Conservation (phyloP, 169 alveolate species). For the Cryptosporidium muris region DNA sequence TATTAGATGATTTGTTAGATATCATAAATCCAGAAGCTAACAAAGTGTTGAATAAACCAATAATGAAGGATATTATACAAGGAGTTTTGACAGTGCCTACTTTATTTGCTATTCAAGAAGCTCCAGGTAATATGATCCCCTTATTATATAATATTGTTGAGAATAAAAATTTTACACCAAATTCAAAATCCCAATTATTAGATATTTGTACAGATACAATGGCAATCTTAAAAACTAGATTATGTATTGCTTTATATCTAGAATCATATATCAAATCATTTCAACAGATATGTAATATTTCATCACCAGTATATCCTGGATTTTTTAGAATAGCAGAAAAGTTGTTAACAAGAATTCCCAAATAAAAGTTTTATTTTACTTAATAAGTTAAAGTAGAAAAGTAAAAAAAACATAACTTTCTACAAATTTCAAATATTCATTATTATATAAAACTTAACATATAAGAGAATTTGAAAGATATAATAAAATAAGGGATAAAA, state of each 20-base stretch:
- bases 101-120: not conserved
- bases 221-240: not conserved
- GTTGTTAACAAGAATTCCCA: not conserved
- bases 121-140: not conserved
- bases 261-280: not conserved
- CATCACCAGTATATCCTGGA: not conserved
- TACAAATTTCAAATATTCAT: too few relatives aligned
- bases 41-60: not conserved
- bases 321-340: not conserved
- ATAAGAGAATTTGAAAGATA: too few relatives aligned
- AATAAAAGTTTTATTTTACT: too few relatives aligned
- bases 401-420: too few relatives aligned
- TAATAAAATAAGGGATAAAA: too few relatives aligned
- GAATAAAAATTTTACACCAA: not conserved
- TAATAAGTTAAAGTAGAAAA: too few relatives aligned
- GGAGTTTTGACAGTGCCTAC: slow-evolving; percentile 21
- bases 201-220: not conserved
- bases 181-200: not conserved
- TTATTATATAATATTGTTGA: not conserved
- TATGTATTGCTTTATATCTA: slow-evolving; percentile 1
- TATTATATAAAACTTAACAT: too few relatives aligned
- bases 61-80: slow-evolving; percentile 5
- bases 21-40: not conserved
- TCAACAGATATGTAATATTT: not conserved
- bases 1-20: slow-evolving; percentile 10